Percentiles rank a stretch among this genome's conserved stretches.
phyloP scores from a whole-genome alignment of 345 rosid species.

The Laguncularia racemosa region DNA sequence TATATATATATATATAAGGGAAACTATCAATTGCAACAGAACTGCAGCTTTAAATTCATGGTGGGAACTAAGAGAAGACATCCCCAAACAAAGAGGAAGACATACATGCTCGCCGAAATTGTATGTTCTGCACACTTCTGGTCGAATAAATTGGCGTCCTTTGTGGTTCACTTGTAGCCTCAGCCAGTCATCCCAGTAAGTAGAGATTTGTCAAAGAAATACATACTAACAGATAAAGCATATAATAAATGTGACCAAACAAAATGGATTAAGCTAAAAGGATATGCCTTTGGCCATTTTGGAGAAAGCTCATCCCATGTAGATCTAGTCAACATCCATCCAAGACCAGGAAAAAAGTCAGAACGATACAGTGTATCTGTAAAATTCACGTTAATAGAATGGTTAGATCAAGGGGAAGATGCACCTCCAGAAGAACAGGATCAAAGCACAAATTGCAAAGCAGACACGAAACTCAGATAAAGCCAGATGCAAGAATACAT shows the following conservation, averaged over 20 bases:
- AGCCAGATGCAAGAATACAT: neutral
- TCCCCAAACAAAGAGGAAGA: neutral
- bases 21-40: constrained; percentile 1
- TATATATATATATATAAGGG: neutral
- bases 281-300: constrained; percentile 99
- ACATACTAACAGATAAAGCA: too few relatives aligned
- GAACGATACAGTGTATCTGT: constrained; percentile 90
- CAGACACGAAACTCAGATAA: too few relatives aligned
- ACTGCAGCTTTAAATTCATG: neutral
- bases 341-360: constrained; percentile 99
- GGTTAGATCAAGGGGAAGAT: neutral
- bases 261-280: constrained; percentile 18
- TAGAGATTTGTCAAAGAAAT: constrained; percentile 56
- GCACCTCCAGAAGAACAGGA: neutral
- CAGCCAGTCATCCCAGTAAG: constrained; percentile 99
- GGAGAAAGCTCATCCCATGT: constrained; percentile 98
- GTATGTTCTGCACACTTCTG: constrained; percentile 98
- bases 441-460: neutral
- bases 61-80: neutral
- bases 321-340: constrained; percentile 87
- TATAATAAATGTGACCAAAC: constrained; percentile 8
- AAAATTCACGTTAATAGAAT: constrained; percentile 11
- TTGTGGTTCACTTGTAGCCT: constrained; percentile 83
- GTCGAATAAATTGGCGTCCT: constrained; percentile 87
- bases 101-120: constrained; percentile 97